Evolutionary conservation across 208 protist genomes (phyloP).

Genomic region (Porcisia deanei): DNA sequence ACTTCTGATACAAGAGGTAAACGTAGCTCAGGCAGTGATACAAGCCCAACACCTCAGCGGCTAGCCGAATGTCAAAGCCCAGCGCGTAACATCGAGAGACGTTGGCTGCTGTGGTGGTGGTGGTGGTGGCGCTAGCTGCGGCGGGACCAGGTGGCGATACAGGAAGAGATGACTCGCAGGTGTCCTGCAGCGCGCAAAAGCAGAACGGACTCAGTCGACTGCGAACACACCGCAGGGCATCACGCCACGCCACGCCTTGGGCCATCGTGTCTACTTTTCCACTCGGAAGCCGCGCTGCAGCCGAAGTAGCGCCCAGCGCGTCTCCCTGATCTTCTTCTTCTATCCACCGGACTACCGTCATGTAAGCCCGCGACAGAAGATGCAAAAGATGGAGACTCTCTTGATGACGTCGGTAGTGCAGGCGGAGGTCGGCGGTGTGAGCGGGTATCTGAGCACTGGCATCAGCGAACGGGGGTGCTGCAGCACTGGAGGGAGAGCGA

Average conservation of each 20-base stretch:
- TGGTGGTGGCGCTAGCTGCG: not conserved
- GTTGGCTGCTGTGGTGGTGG: not conserved
- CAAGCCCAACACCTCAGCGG: slow-evolving; percentile 22
- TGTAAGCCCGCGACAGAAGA: slow-evolving; percentile 13
- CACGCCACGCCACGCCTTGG: slow-evolving; percentile 3
- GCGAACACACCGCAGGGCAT: slow-evolving; percentile 12
- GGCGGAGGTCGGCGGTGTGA: slow-evolving; percentile 20
- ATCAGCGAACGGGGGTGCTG: not conserved
- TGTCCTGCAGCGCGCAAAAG: slow-evolving; percentile 14
- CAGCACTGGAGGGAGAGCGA: not conserved
- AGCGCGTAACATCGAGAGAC: slow-evolving; percentile 3
- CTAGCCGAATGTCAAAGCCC: slow-evolving; percentile 20
- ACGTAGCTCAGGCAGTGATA: slow-evolving; percentile 29
- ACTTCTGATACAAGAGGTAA: slow-evolving; percentile 19
- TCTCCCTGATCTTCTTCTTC: slow-evolving; percentile 21
- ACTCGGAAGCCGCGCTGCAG: not conserved
- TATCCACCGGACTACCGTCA: slow-evolving; percentile 20
- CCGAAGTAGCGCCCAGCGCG: not conserved
- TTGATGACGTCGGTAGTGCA: slow-evolving; percentile 26
- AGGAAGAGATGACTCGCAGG: not conserved
- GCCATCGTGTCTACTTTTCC: not conserved
- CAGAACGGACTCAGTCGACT: slow-evolving; percentile 25
- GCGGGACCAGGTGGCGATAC: not conserved
- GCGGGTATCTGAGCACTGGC: not conserved
- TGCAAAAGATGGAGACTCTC: slow-evolving; percentile 28